Evolutionary conservation across 352 stramenopile genomes (phyloP).

Genomic region (Pythium brachiatum): DNA sequence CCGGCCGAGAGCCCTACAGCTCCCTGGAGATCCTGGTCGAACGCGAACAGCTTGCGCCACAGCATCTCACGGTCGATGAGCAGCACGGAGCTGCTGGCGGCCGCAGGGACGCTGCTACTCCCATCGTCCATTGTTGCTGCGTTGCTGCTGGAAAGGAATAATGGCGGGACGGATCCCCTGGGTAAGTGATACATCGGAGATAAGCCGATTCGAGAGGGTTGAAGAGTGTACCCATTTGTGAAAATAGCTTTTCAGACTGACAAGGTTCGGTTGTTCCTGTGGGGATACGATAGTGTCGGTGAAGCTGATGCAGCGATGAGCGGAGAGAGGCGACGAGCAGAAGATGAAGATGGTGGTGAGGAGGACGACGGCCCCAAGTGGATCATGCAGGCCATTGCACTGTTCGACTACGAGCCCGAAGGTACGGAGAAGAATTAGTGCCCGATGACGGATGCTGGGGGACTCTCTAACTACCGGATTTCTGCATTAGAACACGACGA

Average conservation of each 20-base stretch:
- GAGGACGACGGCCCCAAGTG: conserved; percentile 6
- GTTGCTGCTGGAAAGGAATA: not conserved
- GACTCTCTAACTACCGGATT: not conserved
- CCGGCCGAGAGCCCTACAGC: not conserved
- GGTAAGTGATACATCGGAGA: not conserved
- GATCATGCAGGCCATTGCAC: conserved; percentile 48
- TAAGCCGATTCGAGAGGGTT: not conserved
- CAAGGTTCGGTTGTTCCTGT: not conserved
- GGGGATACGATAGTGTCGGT: no score
- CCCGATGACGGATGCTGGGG: not conserved
- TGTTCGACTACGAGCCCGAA: conserved; percentile 69
- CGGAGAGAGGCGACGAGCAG: not conserved
- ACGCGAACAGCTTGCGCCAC: conserved; percentile 68
- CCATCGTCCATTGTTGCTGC: not conserved
- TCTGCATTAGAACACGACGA: conserved; percentile 47
- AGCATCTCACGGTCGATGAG: conserved; percentile 60
- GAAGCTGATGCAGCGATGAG: conserved; percentile 7
- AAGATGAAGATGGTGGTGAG: not conserved
- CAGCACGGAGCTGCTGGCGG: conserved; percentile 31
- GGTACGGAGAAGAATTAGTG: conserved; percentile 22
- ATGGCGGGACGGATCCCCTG: not conserved
- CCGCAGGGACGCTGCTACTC: not conserved
- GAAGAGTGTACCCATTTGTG: conserved; percentile 2
- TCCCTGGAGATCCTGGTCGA: conserved; percentile 31
- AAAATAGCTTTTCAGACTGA: not conserved